A percentile compares a stretch with the other conserved stretches of the same genome.
Evolutionary conservation across 805 yeast genomes (phyloP).

Genomic region (Candida maris): DNA sequence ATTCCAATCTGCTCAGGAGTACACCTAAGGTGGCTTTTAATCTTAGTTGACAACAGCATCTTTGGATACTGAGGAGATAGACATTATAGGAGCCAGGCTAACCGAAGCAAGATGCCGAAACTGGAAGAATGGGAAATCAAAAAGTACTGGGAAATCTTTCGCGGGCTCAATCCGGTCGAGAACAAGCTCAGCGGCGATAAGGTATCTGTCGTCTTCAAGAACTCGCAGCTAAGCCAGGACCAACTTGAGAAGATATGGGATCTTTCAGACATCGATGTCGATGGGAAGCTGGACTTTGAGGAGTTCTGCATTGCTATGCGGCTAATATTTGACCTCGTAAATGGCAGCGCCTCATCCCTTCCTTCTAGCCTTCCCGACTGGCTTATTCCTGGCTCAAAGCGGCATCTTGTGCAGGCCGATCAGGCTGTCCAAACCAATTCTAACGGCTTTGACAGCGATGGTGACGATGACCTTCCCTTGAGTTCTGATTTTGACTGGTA

Average conservation of each 20-base stretch:
- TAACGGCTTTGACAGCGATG: slow-evolving; percentile 40
- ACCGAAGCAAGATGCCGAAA: slow-evolving; percentile 48
- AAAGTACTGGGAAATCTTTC: slow-evolving; percentile 96
- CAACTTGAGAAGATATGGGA: slow-evolving; percentile 86
- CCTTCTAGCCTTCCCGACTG: slow-evolving; percentile 82
- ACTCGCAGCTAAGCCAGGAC: slow-evolving; percentile 77
- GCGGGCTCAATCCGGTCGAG: slow-evolving; percentile 77
- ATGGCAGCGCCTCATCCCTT: slow-evolving; percentile 53
- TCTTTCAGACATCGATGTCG: slow-evolving; percentile 87
- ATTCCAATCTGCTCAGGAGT: too few species aligned
- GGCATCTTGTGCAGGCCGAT: slow-evolving; percentile 82
- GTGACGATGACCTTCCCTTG: slow-evolving; percentile 59
- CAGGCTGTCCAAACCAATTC: slow-evolving; percentile 46
- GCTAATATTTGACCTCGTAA: slow-evolving; percentile 84
- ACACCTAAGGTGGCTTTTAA: too few species aligned
- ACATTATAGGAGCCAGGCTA: too few species aligned
- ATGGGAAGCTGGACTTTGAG: slow-evolving; percentile 90
- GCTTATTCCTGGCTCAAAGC: slow-evolving; percentile 88
- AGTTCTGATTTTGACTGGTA: slow-evolving; percentile 90
- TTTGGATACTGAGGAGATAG: too few species aligned
- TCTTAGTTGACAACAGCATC: too few species aligned
- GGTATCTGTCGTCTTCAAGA: slow-evolving; percentile 81
- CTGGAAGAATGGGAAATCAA: slow-evolving; percentile 94
- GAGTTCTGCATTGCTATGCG: slow-evolving; percentile 98
- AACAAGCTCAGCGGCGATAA: slow-evolving; percentile 82